Percentiles rank a stretch among this genome's conserved stretches.
Evolutionary conservation across 345 rosid species (phyloP).

Genomic region (Corchorus capsularis): DNA sequence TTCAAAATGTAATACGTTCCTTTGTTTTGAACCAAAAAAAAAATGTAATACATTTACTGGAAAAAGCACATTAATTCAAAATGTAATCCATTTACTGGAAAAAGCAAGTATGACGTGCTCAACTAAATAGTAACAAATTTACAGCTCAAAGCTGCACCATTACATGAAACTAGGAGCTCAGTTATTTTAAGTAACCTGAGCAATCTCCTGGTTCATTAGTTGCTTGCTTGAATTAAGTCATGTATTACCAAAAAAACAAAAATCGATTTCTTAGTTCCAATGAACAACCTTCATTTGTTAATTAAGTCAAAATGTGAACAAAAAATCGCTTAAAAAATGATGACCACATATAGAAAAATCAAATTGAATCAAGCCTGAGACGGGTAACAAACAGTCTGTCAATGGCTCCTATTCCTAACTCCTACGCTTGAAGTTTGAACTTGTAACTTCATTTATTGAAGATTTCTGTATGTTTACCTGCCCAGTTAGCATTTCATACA

Average conservation of each 20-base stretch:
- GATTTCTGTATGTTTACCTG: constrained; percentile 38
- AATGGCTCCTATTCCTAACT: background rate
- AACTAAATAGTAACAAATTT: background rate
- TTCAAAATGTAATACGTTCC: background rate
- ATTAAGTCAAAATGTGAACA: background rate
- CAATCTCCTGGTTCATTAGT: background rate
- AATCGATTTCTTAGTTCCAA: no score
- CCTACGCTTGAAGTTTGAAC: background rate
- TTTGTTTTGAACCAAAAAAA: no score
- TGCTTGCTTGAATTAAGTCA: background rate
- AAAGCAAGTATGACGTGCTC: no score
- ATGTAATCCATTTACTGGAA: no score
- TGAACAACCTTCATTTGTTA: background rate
- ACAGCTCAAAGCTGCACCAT: background rate
- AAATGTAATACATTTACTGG: no score
- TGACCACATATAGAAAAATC: background rate
- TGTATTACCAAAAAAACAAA: no score
- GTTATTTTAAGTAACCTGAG: background rate
- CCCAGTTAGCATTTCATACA: constrained; percentile 74
- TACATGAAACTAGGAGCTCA: background rate
- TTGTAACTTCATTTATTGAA: background rate
- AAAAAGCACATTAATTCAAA: no score
- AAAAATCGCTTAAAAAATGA: background rate
- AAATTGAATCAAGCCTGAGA: background rate
- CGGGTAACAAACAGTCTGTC: background rate